Base-by-base conservation (phyloP, 306 rosid species). In the Trifolium subterraneum region DNA sequence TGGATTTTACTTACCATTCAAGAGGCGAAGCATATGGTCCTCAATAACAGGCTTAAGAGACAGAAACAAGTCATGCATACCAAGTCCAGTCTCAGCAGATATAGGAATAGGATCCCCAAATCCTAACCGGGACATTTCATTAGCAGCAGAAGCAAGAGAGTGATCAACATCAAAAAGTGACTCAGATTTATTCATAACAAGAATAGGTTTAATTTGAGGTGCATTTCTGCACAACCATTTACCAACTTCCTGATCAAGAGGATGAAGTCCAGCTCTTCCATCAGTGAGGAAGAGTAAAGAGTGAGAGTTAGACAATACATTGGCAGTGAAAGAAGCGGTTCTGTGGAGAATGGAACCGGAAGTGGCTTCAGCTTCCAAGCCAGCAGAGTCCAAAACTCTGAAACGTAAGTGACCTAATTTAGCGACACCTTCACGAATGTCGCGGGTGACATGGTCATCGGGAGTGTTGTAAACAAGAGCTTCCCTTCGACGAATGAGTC, bases 401-500 rank as follows among this genome's bases (percentile, higher is more conserved):
- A 94, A 91, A 27, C 98, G 88, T 54, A 94, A 76, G 85, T 94
- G 86, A 66, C 95, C 88, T 82, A 94, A 81, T 77, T 91, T 94
- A 25, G 98, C 98, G 70, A 94, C 65, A 44, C 97, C 98, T 82
- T 91, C 97, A 45, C 97, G 85, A 11, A 94, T 76, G 76, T 94
- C 98, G 36, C 98, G 88, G 59, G 98, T 94, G 51, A 94, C 98
- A 72, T 94, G 98, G 81, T 94, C 96, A 31, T 88, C 80, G 0
- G 97, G 98, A 3, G 98, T 94, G 79, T 94, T 94, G 82, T 87
- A 90, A 2, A 94, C 98, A 22, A 94, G 93, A 27, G 98, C 97
- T 82, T 94, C 98, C 76, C 97, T 87, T 84, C 98, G 82, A 62
- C 86, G 85, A 73, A 94, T 91, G 20, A 94, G 33, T 29, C 33